Base-by-base conservation (phyloP, 768 basidiomycete genomes). In the Leccinum barrowsii region DNA sequence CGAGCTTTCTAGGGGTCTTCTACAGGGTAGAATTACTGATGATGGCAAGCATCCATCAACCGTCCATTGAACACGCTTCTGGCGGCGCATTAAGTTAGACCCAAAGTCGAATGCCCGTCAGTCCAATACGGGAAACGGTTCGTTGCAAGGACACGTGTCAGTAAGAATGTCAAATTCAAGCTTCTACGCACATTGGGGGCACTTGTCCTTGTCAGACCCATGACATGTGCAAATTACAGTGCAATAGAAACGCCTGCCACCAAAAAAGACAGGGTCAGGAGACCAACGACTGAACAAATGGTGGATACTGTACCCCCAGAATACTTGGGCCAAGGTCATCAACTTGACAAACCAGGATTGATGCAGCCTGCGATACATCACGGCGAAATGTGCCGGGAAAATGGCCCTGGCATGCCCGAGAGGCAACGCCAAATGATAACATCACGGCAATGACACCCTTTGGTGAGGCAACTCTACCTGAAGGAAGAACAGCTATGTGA, bases 271-370 rank as follows among this genome's bases (percentile, higher is more conserved):
- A 26, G 28, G 47, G 57, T 55, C 51, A 54, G 35, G 66, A 24
- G 56, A 40, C 21, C 47, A 59, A 46, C 15, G 35, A 44, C 50
- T 55, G 49, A 58, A 44, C 55, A 37, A 44, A 57, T 48, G 60
- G 46, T 12, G 15, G 32, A 10, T 52, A 22, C 7, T 58, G 35
- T 61, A 59, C 63, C 61, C 63, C 63, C 66, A 63, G 67, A 57
- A 67, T 37, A 58, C n/a, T 42, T 42, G 56, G 21, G 13, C 24
- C 22, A 22, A 49, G 22, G 37, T 22, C 12, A 10, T 46, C 35
- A 52, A 48, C 35, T 24, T 24, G 1, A 26, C 24, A 55, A 57
- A 59, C 57, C 63, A 58, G 58, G 52, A 55, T 62, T 46, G 49
- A 66, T 50, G 50, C 56, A 53, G 50, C 28, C 50, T 59, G 61